Evolutionary conservation across 306 rosid species (phyloP).

Genomic region (Lathyrus oleraceus): DNA sequence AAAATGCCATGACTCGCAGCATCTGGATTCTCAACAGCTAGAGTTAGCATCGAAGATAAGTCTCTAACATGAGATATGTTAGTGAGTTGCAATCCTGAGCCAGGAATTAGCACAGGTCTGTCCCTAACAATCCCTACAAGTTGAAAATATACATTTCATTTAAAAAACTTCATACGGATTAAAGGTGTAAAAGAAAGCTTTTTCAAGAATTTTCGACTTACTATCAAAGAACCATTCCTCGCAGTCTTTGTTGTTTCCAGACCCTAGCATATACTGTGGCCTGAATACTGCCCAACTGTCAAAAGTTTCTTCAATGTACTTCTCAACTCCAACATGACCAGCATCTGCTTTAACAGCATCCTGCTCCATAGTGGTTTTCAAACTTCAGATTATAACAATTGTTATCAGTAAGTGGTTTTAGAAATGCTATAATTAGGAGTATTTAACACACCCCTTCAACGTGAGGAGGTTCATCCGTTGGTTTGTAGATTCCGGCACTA

Average conservation of each 20-base stretch:
- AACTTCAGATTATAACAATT: neutral
- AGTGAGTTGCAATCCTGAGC: slow-evolving; percentile 86
- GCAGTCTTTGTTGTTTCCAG: slow-evolving; percentile 97
- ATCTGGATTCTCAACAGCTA: slow-evolving; percentile 80
- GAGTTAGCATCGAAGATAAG: slow-evolving; percentile 79
- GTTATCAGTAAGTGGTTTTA: slow-evolving; percentile 9
- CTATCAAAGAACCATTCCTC: slow-evolving; percentile 98
- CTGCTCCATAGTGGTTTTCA: slow-evolving; percentile 41
- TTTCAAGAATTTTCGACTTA: slow-evolving; percentile 40
- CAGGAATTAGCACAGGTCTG: slow-evolving; percentile 86
- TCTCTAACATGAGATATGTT: slow-evolving; percentile 86
- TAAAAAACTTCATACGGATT: neutral
- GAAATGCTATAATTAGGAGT: slow-evolving; percentile 16
- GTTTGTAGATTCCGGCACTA: slow-evolving; percentile 94
- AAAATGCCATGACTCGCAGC: slow-evolving; percentile 66
- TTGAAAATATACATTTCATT: neutral
- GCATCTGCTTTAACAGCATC: slow-evolving; percentile 87
- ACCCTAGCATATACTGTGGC: slow-evolving; percentile 90
- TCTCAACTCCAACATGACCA: slow-evolving; percentile 88
- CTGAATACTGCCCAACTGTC: slow-evolving; percentile 74
- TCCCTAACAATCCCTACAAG: slow-evolving; percentile 83
- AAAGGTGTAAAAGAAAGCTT: neutral
- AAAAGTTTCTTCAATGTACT: slow-evolving; percentile 68
- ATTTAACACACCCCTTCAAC: slow-evolving; percentile 80
- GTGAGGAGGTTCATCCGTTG: slow-evolving; percentile 89